phyloP scores from a whole-genome alignment of 2,329 filamentous ascomycete species.

The Coleophoma crateriformis region DNA sequence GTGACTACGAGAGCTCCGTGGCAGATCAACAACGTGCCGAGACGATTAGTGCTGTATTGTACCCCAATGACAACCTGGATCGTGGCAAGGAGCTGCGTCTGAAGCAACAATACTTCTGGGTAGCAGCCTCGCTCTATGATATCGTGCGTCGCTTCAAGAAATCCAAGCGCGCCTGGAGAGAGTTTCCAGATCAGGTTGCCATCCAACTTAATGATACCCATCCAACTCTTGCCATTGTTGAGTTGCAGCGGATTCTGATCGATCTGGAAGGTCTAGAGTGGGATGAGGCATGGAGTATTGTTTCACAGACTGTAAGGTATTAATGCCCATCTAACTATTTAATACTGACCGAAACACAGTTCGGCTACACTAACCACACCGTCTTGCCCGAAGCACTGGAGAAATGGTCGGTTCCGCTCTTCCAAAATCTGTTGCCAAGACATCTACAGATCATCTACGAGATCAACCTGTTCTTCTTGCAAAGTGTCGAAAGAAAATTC shows the following conservation, averaged over 20 bases:
- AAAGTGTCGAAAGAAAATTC: slow-evolving; percentile 83
- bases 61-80: slow-evolving; percentile 96
- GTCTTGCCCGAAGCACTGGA: slow-evolving; percentile 94
- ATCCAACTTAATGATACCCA: slow-evolving; percentile 99
- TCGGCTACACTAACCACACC: slow-evolving; percentile 98
- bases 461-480: slow-evolving; percentile 92
- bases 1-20: slow-evolving; percentile 93
- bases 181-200: slow-evolving; percentile 91
- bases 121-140: slow-evolving; percentile 90
- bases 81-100: slow-evolving; percentile 93
- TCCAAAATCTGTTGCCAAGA: slow-evolving; percentile 88
- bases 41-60: slow-evolving; percentile 95
- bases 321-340: too few species aligned
- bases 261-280: slow-evolving; percentile 89
- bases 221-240: slow-evolving; percentile 91
- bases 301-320: slow-evolving; percentile 55
- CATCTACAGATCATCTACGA: slow-evolving; percentile 98
- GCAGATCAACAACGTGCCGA: slow-evolving; percentile 98
- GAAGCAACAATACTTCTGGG: slow-evolving; percentile 99
- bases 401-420: slow-evolving; percentile 93
- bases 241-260: slow-evolving; percentile 86
- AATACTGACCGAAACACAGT: slow-evolving; percentile 30
- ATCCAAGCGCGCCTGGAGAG: slow-evolving; percentile 81
- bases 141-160: slow-evolving; percentile 99
- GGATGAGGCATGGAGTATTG: slow-evolving; percentile 86